phyloP scores from a whole-genome alignment of 108 stramenopile species.

The Cyclostephanos tholiformis region DNA sequence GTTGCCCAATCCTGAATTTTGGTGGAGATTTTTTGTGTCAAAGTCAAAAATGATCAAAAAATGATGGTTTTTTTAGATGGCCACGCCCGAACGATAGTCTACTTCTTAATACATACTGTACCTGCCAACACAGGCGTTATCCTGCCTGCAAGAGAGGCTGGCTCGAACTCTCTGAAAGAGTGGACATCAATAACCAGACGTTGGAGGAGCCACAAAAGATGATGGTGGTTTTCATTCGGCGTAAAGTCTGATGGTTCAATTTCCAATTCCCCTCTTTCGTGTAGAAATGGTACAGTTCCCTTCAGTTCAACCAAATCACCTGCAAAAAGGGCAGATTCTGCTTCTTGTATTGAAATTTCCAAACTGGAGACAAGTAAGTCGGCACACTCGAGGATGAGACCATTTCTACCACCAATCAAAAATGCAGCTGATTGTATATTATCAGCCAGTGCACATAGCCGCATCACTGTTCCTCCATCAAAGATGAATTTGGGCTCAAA shows the following conservation, averaged over 20 bases:
- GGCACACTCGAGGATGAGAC: constrained; percentile 70
- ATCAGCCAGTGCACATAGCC: constrained; percentile 62
- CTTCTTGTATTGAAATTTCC: constrained; percentile 65
- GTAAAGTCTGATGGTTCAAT: constrained; percentile 32
- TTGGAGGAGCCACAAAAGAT: constrained; percentile 66
- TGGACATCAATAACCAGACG: constrained; percentile 64
- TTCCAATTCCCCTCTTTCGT: constrained; percentile 6
- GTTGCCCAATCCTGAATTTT: no score
- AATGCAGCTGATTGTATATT: constrained; percentile 79
- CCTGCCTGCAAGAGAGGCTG: constrained; percentile 45
- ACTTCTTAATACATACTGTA: no score
- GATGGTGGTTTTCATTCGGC: constrained; percentile 55
- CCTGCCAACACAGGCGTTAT: constrained; percentile 80
- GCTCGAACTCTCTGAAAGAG: constrained; percentile 75
- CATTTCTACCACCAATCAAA: constrained; percentile 76
- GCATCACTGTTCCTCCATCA: constrained; percentile 62
- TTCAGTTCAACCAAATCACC: constrained; percentile 30
- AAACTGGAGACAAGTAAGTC: constrained; percentile 57
- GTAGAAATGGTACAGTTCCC: constrained; percentile 1
- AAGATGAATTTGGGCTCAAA: constrained; percentile 57
- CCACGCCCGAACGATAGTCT: no score
- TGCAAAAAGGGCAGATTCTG: constrained; percentile 64
- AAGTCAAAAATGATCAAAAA: no score
- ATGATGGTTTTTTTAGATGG: no score
- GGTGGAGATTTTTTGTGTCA: no score